Evolutionary conservation across 1,284 basidiomycete species (phyloP).

Genomic region (Trametes hirsuta): DNA sequence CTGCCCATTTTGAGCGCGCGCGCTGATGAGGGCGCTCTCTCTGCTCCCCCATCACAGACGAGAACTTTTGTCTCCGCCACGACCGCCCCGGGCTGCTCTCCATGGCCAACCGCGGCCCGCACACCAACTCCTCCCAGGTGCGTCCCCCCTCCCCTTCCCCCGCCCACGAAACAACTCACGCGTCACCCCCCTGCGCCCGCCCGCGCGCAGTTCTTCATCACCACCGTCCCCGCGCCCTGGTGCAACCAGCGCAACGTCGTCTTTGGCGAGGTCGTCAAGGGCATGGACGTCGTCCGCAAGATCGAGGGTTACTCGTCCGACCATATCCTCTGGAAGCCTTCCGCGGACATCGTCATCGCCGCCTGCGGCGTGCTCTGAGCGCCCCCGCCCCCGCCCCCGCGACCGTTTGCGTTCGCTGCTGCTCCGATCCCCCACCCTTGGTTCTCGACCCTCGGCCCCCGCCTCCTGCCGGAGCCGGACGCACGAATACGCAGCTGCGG

Average conservation of each 20-base stretch:
- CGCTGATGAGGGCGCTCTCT: background rate
- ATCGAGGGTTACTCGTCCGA: constrained; percentile 41
- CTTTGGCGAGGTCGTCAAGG: constrained; percentile 48
- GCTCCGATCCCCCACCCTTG: background rate
- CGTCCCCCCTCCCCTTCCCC: constrained; percentile 24
- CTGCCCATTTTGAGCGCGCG: background rate
- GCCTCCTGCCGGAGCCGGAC: no score
- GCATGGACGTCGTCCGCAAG: constrained; percentile 45
- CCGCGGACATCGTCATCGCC: constrained; percentile 38
- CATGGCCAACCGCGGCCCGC: constrained; percentile 64
- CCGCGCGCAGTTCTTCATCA: constrained; percentile 66
- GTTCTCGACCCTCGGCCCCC: background rate
- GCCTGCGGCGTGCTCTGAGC: constrained; percentile 21
- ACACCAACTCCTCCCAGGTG: constrained; percentile 58
- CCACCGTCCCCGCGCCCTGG: constrained; percentile 64
- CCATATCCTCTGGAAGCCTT: constrained; percentile 41
- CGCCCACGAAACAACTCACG: no score
- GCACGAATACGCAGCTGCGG: no score
- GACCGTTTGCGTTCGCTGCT: background rate
- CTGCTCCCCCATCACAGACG: constrained; percentile 32
- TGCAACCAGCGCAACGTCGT: constrained; percentile 55
- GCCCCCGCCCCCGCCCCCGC: background rate
- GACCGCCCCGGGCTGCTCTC: constrained; percentile 52
- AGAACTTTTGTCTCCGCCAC: constrained; percentile 45
- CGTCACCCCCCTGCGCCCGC: background rate